Evolutionary conservation across 2,329 filamentous ascomycete species (phyloP), one percentile per base, ranked within the genome.

Genomic region (Colletotrichum shisoi): DNA sequence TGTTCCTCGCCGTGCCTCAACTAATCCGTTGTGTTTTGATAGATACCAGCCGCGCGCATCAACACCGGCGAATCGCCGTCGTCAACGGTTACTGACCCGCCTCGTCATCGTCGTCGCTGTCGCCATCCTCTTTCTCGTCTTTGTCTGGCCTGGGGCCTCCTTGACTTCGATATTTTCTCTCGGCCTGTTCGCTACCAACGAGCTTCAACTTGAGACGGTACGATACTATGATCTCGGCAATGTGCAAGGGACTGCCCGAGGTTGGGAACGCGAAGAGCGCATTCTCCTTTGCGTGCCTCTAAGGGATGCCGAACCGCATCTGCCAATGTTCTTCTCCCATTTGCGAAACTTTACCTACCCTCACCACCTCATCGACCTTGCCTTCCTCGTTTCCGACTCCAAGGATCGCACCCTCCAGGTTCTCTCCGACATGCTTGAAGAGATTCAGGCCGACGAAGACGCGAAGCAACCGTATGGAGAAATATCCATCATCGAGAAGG

Each of bases 281-380:
- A 97, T 99, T 71, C 84, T 99, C 39, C 86, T 99, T 65, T 98
- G 95, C 78, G 95, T 96, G 17, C 95, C 95, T 51, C 86, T 99
- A 62, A 88, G 95, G 78, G 96, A 99, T 78, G 95, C 95, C 52
- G 89, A 96, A 74, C 85, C 92, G 31, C 95, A 99, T 83, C 81
- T 99, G 56, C 87, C 90, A 69, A 98, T 99, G 94, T 98, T 99
- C 85, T 99, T 99, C 81, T 91, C 91, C n/a, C 96, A 99, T 76
- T 84, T 99, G 66, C 89, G 89, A 72, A 99, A 99, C 80, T 90
- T 99, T 71, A 99, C 95, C 19, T 99, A 99, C 75, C 95, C 95
- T 0, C 95, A 99, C 77, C 91, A 96, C 76, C 85, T 99, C 57
- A 96, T 99, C 75, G 95, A 99, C 77, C 85, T 99, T 53, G 95